Evolutionary conservation across 768 basidiomycete genomes (phyloP), one percentile per base, ranked within the genome.

Genomic region (Filobasidium floriforme): DNA sequence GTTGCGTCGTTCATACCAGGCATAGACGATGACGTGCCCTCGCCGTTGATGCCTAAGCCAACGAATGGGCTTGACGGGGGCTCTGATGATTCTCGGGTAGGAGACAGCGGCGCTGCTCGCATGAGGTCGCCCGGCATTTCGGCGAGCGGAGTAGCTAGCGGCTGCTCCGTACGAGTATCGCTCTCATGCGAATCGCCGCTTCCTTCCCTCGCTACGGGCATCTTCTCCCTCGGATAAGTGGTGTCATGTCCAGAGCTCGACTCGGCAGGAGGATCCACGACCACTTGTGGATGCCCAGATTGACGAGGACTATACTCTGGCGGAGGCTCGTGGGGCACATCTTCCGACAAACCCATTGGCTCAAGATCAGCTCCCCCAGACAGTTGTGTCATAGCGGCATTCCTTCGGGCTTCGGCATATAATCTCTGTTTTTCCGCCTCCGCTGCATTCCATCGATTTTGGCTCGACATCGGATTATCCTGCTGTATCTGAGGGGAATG

Each of bases 361-460:
- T 44, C 41, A 15, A 68, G 32, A 54, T 68, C 62, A n/a, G 46
- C 67, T 28, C 67, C 67, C 15, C 67, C 63, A 2, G 59, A 46
- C 43, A 68, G 41, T 57, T 76, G 75, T 18, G 70, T 69, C 0
- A 54, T 32, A 11, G 73, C 75, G 12, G 75, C 75, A 19, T 63
- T 60, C 15, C 59, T 24, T 43, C 75, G 43, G 19, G 75, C 75
- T 18, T 69, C 60, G 37, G 68, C 60, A 60, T 71, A 76, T 49
- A 76, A 66, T 15, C 63, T 24, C 24, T 68, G 37, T 44, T 76
- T 76, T 51, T 76, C 75, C n/a, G 60, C 37, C 62, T 75, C 75
- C 18, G 75, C 68, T 10, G 73, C 68, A 0, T 62, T 62, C 75
- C 75, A 76, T 29, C 57, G 67, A 15, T 32, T 29, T 24, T 19